Percentiles rank a stretch among this genome's conserved stretches.
phyloP scores from a whole-genome alignment of 2,329 filamentous ascomycete genomes.

The Calonectria hongkongensis region DNA sequence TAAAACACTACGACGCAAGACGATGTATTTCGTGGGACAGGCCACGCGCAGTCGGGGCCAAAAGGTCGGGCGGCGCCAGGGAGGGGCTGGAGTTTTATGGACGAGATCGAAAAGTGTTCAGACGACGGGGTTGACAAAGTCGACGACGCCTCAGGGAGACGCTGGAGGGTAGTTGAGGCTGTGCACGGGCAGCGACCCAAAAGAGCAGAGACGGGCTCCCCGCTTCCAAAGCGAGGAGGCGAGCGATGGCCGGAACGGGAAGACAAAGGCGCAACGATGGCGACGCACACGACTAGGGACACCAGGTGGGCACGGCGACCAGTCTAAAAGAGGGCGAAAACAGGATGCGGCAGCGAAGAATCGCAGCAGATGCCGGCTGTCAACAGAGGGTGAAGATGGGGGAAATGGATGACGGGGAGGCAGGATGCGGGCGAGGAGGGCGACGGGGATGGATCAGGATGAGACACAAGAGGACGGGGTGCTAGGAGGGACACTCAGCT shows the following conservation, averaged over 20 bases:
- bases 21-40: constrained; percentile 41
- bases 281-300: constrained; percentile 38
- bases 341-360: constrained; percentile 28
- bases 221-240: constrained; percentile 54
- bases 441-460: constrained; percentile 27
- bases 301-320: constrained; percentile 27
- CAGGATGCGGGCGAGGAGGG: constrained; percentile 32
- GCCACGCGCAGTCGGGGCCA: constrained; percentile 46
- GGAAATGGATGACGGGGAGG: constrained; percentile 34
- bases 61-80: constrained; percentile 36
- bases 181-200: constrained; percentile 56
- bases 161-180: constrained; percentile 55
- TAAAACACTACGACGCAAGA: constrained; percentile 50
- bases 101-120: constrained; percentile 45
- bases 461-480: constrained; percentile 31
- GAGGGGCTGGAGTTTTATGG: constrained; percentile 40
- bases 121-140: constrained; percentile 50
- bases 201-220: constrained; percentile 55
- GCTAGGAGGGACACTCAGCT: constrained; percentile 22
- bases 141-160: constrained; percentile 48
- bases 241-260: constrained; percentile 54
- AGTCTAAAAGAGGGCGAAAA: constrained; percentile 7
- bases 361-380: constrained; percentile 12
- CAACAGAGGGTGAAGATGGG: constrained; percentile 29
- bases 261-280: constrained; percentile 40